These are phyloP conservation scores for Sicyos edulis DNA, from an alignment of 306 rosid species.

Conservation along the genomic window DNA sequence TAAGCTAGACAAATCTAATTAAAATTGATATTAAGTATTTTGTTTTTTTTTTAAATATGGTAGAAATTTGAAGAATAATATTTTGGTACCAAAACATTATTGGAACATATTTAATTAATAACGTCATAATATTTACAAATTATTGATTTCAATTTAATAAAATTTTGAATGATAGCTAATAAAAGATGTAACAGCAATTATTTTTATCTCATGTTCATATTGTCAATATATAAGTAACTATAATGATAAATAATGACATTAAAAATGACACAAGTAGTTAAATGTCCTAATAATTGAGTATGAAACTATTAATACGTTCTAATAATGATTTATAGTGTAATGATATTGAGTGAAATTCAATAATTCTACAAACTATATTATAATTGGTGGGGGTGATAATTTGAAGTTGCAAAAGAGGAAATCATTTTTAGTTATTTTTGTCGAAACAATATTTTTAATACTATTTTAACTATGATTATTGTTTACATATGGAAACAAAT, in stretches of 20 bases:
- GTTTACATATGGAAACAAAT: neutral
- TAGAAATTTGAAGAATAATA: neutral
- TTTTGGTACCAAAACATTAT: neutral
- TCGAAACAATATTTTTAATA: too few species aligned
- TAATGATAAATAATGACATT: neutral
- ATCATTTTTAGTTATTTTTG: too few species aligned
- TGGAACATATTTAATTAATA: neutral
- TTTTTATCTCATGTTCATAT: neutral
- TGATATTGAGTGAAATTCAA: neutral
- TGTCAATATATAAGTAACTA: neutral
- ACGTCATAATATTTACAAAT: neutral
- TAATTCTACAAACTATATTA: neutral
- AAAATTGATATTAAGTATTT: too few species aligned
- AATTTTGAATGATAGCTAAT: neutral
- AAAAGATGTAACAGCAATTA: conserved; percentile 4
- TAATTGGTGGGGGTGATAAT: too few species aligned
- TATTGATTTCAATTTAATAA: neutral
- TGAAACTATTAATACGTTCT: neutral
- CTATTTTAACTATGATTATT: neutral
- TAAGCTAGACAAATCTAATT: too few species aligned
- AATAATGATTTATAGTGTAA: neutral
- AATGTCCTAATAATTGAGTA: neutral
- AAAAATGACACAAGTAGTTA: neutral
- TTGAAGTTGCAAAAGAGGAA: too few species aligned
- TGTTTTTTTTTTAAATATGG: too few species aligned